phyloP scores from a whole-genome alignment of 495 filamentous ascomycete genomes.

The Melanomma pulvis-pyrius region DNA sequence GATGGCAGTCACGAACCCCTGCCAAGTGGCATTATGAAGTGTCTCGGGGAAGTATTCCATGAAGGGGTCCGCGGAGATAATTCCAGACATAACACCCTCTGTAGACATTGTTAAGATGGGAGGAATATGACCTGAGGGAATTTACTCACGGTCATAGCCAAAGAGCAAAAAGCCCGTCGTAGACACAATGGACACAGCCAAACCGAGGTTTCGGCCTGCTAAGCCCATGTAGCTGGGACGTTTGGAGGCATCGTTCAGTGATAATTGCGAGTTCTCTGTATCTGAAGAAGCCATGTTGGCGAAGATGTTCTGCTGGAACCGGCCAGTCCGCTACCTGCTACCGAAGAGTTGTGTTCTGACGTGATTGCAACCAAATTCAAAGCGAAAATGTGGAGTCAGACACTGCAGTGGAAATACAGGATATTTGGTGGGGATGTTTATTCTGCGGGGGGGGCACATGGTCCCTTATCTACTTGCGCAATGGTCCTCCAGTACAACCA shows the following conservation, averaged over 20 bases:
- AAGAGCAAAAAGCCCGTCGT: conserved; percentile 41
- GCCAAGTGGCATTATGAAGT: conserved; percentile 67
- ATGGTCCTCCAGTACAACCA: background rate
- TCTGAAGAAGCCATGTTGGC: conserved; percentile 8
- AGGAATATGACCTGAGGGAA: background rate
- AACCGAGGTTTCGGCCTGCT: conserved; percentile 26
- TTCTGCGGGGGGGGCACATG: conserved; percentile 1
- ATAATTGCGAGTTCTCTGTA: conserved; percentile 4
- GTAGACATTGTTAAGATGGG: background rate
- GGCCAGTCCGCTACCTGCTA: conserved; percentile 8
- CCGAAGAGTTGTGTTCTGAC: background rate
- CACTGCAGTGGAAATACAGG: background rate
- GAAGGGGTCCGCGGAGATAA: conserved; percentile 74
- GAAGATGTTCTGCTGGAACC: background rate
- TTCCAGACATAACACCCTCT: conserved; percentile 76
- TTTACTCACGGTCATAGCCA: conserved; percentile 36
- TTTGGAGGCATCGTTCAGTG: conserved; percentile 11
- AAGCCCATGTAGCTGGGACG: conserved; percentile 36
- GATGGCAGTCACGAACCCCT: conserved; percentile 79
- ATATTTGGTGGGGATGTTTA: background rate
- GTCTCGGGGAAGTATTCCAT: conserved; percentile 70
- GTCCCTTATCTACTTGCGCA: conserved; percentile 26
- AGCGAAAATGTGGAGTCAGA: background rate
- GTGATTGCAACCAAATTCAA: background rate
- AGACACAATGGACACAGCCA: conserved; percentile 33